Conservation (phyloP, 2,329 filamentous ascomycete species). For the Ascochyta pisi region DNA sequence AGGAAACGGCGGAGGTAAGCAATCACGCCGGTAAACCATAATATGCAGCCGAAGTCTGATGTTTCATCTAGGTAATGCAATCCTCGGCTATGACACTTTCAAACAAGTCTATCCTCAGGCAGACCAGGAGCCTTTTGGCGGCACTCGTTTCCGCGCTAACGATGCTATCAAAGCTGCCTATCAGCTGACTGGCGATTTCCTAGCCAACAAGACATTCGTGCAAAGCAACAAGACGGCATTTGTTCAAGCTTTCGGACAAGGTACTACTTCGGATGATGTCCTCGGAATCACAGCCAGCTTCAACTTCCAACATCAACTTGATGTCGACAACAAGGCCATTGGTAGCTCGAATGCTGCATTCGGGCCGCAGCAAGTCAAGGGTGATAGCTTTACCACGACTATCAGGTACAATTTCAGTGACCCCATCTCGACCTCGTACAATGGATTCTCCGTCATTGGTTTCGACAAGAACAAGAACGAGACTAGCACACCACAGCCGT, state of each 20-base stretch:
- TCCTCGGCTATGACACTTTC: constrained; percentile 56
- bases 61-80: constrained; percentile 51
- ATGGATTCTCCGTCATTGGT: constrained; percentile 40
- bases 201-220: constrained; percentile 36
- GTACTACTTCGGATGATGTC: constrained; percentile 30
- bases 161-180: constrained; percentile 48
- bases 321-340: constrained; percentile 39
- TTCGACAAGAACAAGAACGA: constrained; percentile 40
- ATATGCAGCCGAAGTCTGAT: background rate
- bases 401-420: constrained; percentile 49
- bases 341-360: constrained; percentile 47
- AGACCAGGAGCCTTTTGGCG: constrained; percentile 52
- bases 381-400: constrained; percentile 46
- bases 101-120: constrained; percentile 60
- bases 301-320: constrained; percentile 44
- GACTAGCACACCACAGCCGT: constrained; percentile 44
- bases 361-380: constrained; percentile 41
- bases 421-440: constrained; percentile 37
- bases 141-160: constrained; percentile 56
- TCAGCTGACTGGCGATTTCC: constrained; percentile 40
- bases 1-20: constrained; percentile 60
- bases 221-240: constrained; percentile 41
- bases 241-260: constrained; percentile 31
- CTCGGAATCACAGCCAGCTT: constrained; percentile 36
- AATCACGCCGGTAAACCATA: background rate